These are phyloP conservation scores for Didymella exigua DNA, from an alignment of 2,329 filamentous ascomycete genomes.

Conservation along the genomic window DNA sequence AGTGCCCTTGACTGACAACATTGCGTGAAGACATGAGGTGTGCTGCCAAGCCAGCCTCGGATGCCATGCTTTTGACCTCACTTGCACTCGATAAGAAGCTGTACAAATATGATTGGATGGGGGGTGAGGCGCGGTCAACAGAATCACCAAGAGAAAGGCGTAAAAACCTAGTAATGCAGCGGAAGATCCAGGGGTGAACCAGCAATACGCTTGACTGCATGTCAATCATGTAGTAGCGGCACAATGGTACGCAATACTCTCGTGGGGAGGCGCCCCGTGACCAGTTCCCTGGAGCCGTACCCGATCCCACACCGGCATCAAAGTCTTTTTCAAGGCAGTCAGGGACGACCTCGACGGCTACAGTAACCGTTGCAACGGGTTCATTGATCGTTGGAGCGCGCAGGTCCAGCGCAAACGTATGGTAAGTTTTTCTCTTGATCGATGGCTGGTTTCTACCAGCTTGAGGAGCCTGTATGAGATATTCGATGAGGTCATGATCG, in stretches of 20 bases:
- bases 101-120: background rate
- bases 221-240: background rate
- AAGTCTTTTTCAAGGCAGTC: too few relatives aligned
- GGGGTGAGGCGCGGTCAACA: background rate
- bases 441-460: background rate
- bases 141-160: background rate
- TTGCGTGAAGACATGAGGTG: conserved; percentile 6
- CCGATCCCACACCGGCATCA: background rate
- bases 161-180: background rate
- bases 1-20: conserved; percentile 25
- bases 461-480: background rate
- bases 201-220: conserved; percentile 3
- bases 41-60: conserved; percentile 13
- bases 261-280: background rate
- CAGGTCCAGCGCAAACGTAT: background rate
- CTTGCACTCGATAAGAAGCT: conserved; percentile 11
- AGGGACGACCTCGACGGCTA: background rate
- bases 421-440: too few relatives aligned
- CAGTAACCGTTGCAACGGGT: background rate
- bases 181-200: background rate
- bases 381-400: background rate
- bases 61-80: background rate
- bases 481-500: background rate
- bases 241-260: background rate
- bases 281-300: background rate